phyloP scores from a whole-genome alignment of 805 yeast genomes.

The Yarrowia yakushimensis region DNA sequence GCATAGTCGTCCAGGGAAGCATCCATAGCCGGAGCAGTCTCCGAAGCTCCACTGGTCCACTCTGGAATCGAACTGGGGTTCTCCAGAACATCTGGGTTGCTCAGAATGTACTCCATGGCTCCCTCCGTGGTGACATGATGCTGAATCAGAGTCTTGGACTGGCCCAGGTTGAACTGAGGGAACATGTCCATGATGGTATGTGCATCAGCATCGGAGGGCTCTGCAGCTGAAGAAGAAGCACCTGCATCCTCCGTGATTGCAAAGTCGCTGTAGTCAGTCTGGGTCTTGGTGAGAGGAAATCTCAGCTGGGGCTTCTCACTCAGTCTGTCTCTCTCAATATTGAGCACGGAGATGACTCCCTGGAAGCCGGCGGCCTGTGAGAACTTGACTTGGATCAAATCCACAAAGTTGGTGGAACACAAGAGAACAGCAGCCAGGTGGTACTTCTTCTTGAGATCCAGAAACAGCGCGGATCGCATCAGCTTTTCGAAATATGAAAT shows the following conservation, averaged over 20 bases:
- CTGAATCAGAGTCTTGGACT: constrained; percentile 49
- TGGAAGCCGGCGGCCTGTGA: background rate
- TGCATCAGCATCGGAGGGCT: constrained; percentile 31
- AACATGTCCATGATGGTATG: constrained; percentile 55
- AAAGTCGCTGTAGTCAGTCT: background rate
- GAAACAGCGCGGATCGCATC: constrained; percentile 12
- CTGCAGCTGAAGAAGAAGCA: background rate
- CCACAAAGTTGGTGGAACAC: constrained; percentile 7
- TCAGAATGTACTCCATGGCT: constrained; percentile 59
- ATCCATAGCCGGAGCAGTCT: background rate
- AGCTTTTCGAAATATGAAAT: constrained; percentile 11
- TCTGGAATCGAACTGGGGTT: constrained; percentile 26
- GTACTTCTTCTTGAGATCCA: constrained; percentile 20
- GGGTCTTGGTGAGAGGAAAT: background rate
- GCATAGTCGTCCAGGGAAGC: background rate
- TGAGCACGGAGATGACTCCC: background rate
- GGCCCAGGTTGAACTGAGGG: constrained; percentile 53
- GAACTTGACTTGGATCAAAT: constrained; percentile 3
- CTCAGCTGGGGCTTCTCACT: constrained; percentile 3
- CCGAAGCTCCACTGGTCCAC: background rate
- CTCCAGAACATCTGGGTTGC: constrained; percentile 50
- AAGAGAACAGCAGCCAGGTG: constrained; percentile 3
- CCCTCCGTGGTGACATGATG: constrained; percentile 50
- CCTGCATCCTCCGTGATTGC: background rate
- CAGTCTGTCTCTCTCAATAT: constrained; percentile 6